Evolutionary conservation across 1,284 basidiomycete genomes (phyloP), one percentile per base, ranked within the genome.

Genomic region (Agaricales sp.): DNA sequence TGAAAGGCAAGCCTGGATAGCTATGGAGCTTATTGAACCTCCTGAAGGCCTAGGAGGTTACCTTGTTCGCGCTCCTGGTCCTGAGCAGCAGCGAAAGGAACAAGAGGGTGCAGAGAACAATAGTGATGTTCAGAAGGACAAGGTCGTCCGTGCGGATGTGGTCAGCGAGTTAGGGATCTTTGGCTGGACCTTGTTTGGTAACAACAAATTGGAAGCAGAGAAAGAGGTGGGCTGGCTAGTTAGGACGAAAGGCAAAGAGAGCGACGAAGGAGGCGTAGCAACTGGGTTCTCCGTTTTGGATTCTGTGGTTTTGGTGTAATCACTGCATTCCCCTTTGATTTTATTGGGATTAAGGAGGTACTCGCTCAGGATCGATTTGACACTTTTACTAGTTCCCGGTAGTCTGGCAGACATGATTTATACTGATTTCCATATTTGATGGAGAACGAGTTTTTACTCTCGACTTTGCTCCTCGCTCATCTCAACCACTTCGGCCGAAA

Each of bases 161-260:
- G 80, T 97, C 25, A 89, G 82, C 58, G 95, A 99, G 67, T 67
- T 99, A 45, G 95, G 96, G 1, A 82, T 97, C 3, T 99, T 92
- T 62, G 92, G 95, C 1, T 88, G 88, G 69, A 76, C 81, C 1
- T 64, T 99, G 51, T 97, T 96, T 61, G 80, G 78, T 37, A 57
- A 62, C 23, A 61, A 58, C 55, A 48, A 53, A 14, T 48, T 60
- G 21, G 47, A 63, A 37, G 53, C 74, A 43, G 83, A 90, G 61
- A 70, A 75, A 55, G 75, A 79, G 52, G 83, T 77, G 0, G 95
- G 94, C 12, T 95, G 91, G 76, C 62, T 99, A 56, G 74, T 98
- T 41, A 70, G 95, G 58, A 98, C 95, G 2, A 99, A 98, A 61
- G 90, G 87, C 2, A 86, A 83, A 59, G 90, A 94, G 52, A 92